Evolutionary conservation across 176 grass and related monocot species (phyloP).

Genomic region (Triticum urartu): DNA sequence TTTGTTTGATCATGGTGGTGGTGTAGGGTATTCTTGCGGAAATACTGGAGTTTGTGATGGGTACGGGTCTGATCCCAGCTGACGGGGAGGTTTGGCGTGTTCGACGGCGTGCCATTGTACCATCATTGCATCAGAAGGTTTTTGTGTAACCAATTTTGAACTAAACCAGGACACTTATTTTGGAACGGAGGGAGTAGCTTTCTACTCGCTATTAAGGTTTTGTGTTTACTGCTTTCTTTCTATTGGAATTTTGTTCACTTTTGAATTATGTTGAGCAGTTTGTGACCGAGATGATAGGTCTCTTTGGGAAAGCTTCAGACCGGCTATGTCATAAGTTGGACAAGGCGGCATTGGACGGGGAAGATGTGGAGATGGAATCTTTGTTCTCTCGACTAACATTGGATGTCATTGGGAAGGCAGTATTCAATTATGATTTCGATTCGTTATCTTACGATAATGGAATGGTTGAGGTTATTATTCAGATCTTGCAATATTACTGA

Average conservation of each 20-base stretch:
- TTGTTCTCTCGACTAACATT: constrained; percentile 85
- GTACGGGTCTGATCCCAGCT: constrained; percentile 81
- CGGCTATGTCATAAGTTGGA: no score
- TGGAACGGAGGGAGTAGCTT: no score
- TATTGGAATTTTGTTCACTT: no score
- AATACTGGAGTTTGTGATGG: constrained; percentile 95
- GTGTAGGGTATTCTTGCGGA: constrained; percentile 83
- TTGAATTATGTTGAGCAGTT: no score
- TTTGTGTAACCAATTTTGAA: no score
- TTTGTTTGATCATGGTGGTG: constrained; percentile 23
- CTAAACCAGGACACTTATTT: no score
- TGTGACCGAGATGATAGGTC: no score
- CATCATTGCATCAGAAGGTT: constrained; percentile 95
- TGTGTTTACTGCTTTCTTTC: no score
- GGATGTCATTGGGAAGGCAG: constrained; percentile 94
- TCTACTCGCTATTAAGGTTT: no score
- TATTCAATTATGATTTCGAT: constrained; percentile 98
- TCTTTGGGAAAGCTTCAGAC: no score
- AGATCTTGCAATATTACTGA: background rate
- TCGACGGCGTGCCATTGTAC: constrained; percentile 78
- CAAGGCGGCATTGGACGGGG: no score
- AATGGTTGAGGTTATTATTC: constrained; percentile 77
- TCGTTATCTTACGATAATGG: constrained; percentile 89
- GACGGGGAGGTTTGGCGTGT: constrained; percentile 80
- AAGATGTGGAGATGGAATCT: constrained; percentile 58